These are phyloP conservation scores for Sphenostylis stenocarpa DNA, from an alignment of 306 rosid species.

Conservation along the genomic window DNA sequence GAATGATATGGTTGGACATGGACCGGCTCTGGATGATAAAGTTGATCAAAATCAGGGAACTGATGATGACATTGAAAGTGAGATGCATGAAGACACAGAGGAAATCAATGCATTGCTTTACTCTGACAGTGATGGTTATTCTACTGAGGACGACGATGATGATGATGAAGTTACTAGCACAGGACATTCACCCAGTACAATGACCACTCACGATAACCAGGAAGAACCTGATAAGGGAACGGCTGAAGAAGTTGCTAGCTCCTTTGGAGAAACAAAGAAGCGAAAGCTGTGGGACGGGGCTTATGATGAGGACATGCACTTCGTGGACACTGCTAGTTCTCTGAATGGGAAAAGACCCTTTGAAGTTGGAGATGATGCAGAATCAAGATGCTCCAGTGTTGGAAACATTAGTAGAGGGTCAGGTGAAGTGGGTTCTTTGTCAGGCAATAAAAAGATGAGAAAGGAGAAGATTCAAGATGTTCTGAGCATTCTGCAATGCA, in stretches of 20 bases:
- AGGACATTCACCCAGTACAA: slow-evolving; percentile 86
- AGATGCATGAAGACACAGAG: slow-evolving; percentile 93
- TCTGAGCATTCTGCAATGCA: slow-evolving; percentile 64
- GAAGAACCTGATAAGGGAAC: slow-evolving; percentile 20
- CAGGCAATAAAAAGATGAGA: slow-evolving; percentile 55
- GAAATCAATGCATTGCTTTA: slow-evolving; percentile 91
- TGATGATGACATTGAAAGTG: slow-evolving; percentile 62
- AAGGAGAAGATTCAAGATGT: slow-evolving; percentile 75
- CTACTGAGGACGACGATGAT: slow-evolving; percentile 77
- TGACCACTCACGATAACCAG: slow-evolving; percentile 54
- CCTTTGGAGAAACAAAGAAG: slow-evolving; percentile 57
- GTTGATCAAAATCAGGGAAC: slow-evolving; percentile 45
- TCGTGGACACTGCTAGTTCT: slow-evolving; percentile 69
- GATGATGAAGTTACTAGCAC: slow-evolving; percentile 98
- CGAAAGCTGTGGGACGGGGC: slow-evolving; percentile 56
- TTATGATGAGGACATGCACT: slow-evolving; percentile 33
- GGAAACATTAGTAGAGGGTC: slow-evolving; percentile 35
- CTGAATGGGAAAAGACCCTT: slow-evolving; percentile 41
- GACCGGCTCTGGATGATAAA: slow-evolving; percentile 47
- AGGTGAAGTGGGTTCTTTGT: slow-evolving; percentile 39
- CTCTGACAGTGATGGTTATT: slow-evolving; percentile 68
- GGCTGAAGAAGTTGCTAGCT: slow-evolving; percentile 67
- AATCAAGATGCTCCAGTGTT: slow-evolving; percentile 67
- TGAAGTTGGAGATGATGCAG: slow-evolving; percentile 53
- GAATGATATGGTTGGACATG: slow-evolving; percentile 45